Conservation (phyloP, 192 early-diverging fungal species). For the Borealophlyctis nickersoniae region DNA sequence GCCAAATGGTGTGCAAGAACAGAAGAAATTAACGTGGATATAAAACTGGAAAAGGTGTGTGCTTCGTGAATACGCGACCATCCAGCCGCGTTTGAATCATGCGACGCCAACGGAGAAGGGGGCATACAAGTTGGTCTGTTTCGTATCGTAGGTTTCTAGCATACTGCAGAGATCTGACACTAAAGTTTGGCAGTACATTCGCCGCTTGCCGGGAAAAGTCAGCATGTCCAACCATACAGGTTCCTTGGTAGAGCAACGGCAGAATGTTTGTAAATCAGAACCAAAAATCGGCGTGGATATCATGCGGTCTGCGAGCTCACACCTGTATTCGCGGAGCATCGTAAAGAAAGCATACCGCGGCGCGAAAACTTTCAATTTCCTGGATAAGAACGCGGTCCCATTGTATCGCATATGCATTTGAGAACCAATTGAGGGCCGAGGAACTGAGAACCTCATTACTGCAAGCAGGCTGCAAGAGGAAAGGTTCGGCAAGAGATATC, state of each 20-base stretch:
- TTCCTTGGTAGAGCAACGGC: not conserved
- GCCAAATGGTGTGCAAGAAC: constrained; percentile 25
- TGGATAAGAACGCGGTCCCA: not conserved
- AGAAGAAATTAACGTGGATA: constrained; percentile 15
- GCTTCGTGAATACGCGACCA: not conserved
- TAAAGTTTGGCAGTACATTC: constrained; percentile 5
- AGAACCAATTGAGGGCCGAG: not conserved
- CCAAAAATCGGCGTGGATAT: too few relatives aligned
- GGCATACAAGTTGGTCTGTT: constrained; percentile 11
- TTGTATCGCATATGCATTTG: constrained; percentile 10
- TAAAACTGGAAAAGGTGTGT: constrained; percentile 12
- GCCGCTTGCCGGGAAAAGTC: constrained; percentile 18
- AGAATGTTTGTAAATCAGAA: not conserved
- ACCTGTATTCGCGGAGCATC: constrained; percentile 20
- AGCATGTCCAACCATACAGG: constrained; percentile 32
- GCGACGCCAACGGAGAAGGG: too few relatives aligned
- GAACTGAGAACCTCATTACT: not conserved
- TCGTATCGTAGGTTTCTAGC: not conserved
- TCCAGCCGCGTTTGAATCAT: not conserved
- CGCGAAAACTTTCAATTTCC: constrained; percentile 16
- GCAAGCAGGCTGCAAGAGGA: too few relatives aligned
- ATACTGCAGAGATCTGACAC: constrained; percentile 7
- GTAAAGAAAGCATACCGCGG: constrained; percentile 12
- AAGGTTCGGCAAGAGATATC: too few relatives aligned
- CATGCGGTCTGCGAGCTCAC: too few relatives aligned